phyloP scores from a whole-genome alignment of 805 yeast species.

The Wickerhamiella cacticola region DNA sequence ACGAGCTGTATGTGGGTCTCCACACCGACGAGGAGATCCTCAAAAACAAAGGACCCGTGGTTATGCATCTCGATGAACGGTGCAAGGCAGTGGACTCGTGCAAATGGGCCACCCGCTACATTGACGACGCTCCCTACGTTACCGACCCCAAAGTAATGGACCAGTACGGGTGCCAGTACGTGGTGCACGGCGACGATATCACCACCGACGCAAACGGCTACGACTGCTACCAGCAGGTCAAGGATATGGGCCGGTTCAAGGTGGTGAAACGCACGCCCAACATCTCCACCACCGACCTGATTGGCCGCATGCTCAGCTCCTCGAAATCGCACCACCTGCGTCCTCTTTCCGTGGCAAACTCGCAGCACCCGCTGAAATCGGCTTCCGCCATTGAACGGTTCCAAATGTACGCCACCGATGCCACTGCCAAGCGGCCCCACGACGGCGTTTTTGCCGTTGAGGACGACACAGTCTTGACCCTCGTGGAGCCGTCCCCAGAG shows the following conservation, averaged over 20 bases:
- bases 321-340: slow-evolving; percentile 47
- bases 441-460: slow-evolving; percentile 19
- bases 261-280: slow-evolving; percentile 92
- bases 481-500: slow-evolving; percentile 15
- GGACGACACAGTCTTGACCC: slow-evolving; percentile 9
- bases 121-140: slow-evolving; percentile 82
- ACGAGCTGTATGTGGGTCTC: slow-evolving; percentile 70
- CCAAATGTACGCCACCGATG: slow-evolving; percentile 19
- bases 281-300: slow-evolving; percentile 89
- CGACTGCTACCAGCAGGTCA: slow-evolving; percentile 78
- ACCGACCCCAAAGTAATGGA: slow-evolving; percentile 77
- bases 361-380: slow-evolving; percentile 14
- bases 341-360: slow-evolving; percentile 24
- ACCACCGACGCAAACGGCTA: slow-evolving; percentile 93
- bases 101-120: slow-evolving; percentile 68
- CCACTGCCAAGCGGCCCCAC: slow-evolving; percentile 18
- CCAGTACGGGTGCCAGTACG: slow-evolving; percentile 62
- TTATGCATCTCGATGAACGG: slow-evolving; percentile 74
- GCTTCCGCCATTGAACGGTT: slow-evolving; percentile 16
- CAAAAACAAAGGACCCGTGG: slow-evolving; percentile 83
- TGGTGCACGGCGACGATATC: slow-evolving; percentile 97
- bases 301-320: slow-evolving; percentile 67
- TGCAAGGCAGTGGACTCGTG: slow-evolving; percentile 78
- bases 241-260: slow-evolving; percentile 71
- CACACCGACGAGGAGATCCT: slow-evolving; percentile 84